Evolutionary conservation across 2,329 filamentous ascomycete species (phyloP), one percentile per base, ranked within the genome.

Genomic region (Ophiostoma ulmi): DNA sequence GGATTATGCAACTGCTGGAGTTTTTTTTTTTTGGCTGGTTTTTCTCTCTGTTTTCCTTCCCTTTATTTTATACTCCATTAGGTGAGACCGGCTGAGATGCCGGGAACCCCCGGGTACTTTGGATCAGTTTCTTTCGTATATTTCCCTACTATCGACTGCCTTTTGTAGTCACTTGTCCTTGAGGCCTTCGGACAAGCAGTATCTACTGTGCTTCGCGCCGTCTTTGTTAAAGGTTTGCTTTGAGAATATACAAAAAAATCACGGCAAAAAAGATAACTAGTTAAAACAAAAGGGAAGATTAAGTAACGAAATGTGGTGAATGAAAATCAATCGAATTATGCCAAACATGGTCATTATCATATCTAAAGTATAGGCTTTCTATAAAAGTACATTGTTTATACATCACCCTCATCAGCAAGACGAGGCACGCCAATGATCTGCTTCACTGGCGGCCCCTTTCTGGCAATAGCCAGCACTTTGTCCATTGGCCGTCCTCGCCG

Each of bases 401-500:
- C 58, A 14, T 36, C 64, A 2, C 58, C 69, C 3, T 72, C 41
- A 2, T 65, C 69, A 3, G 70, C 52, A 1, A 70, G 38, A 8
- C 36, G 73, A 1, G 73, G 73, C 39, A 72, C 70, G 3, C 73
- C 72, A 44, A 74, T 3, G 70, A 70, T 14, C 65, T 72, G 41
- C 26, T 66, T 31, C 38, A 38, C 11, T 36, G 48, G 48, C 65
- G 11, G 38, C 38, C 52, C 64, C 63, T 13, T n/a, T 13, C 38
- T 52, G 7, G 3, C 41, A 22, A 14, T 22, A 55, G 36, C 39
- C 48, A 39, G 39, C 41, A 75, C 61, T 7, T 64, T 67, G 52
- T 75, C 74, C 70, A 75, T 72, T 17, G 73, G 70, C 64, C 70
- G 72, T 13, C 74, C 73, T 10, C 74, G 69, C 0, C 48, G 69